phyloP scores from a whole-genome alignment of 1,284 basidiomycete genomes.

The Rhodotorula sp. region DNA sequence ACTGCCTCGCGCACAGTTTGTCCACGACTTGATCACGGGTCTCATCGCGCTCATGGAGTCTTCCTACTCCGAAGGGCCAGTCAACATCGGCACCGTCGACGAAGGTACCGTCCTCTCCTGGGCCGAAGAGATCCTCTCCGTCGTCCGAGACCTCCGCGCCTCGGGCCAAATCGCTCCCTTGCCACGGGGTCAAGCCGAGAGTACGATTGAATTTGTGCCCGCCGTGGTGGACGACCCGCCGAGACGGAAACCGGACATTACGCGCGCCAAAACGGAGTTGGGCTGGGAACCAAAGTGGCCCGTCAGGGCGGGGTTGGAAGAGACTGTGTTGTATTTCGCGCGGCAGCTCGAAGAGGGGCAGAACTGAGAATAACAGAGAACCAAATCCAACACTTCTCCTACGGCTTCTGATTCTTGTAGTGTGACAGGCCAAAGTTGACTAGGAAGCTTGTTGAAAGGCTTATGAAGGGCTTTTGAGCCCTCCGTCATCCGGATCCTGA shows the following conservation, averaged over 20 bases:
- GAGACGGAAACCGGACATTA: slow-evolving; percentile 86
- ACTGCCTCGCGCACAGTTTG: slow-evolving; percentile 56
- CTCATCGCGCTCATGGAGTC: slow-evolving; percentile 70
- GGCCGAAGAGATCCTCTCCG: slow-evolving; percentile 45
- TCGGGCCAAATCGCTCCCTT: slow-evolving; percentile 56
- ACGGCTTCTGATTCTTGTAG: background rate
- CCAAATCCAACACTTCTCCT: background rate
- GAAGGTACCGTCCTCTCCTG: slow-evolving; percentile 79
- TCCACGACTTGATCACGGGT: slow-evolving; percentile 57
- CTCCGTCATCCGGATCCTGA: too few species aligned
- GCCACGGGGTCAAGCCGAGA: slow-evolving; percentile 15
- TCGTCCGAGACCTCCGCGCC: slow-evolving; percentile 41
- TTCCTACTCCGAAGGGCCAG: slow-evolving; percentile 72
- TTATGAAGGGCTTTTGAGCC: too few species aligned
- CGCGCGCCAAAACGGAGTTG: slow-evolving; percentile 78
- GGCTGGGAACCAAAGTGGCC: slow-evolving; percentile 93
- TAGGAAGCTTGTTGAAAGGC: background rate
- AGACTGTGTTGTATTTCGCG: slow-evolving; percentile 70
- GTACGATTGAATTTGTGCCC: slow-evolving; percentile 45
- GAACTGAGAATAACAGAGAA: background rate
- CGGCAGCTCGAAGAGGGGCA: slow-evolving; percentile 13
- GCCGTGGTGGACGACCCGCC: slow-evolving; percentile 78
- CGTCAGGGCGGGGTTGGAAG: slow-evolving; percentile 82
- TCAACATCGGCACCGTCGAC: slow-evolving; percentile 90
- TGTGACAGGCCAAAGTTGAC: background rate